Conservation (phyloP, 306 rosid species). For the Fragaria vesca region DNA sequence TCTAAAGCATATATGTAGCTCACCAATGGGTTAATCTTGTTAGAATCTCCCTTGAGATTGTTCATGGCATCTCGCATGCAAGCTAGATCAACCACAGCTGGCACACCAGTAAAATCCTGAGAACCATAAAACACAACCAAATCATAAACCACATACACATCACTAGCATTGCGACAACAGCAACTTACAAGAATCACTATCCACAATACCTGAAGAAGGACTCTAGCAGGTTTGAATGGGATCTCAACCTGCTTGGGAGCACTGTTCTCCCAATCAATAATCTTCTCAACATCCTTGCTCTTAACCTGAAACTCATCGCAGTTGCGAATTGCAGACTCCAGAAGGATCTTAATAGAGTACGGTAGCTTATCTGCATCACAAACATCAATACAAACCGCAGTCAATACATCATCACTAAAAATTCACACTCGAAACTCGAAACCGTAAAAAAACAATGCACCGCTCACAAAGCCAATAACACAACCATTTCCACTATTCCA, state of each 20-base stretch:
- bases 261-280: constrained; percentile 85
- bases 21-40: constrained; percentile 93
- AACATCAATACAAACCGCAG: constrained; percentile 14
- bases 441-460: not conserved
- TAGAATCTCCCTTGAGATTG: constrained; percentile 83
- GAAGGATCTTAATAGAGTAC: constrained; percentile 85
- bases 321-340: constrained; percentile 93
- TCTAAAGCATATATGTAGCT: constrained; percentile 19
- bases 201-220: constrained; percentile 74
- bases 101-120: constrained; percentile 98
- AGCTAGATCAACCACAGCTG: constrained; percentile 99
- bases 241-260: constrained; percentile 87
- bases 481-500: not conserved
- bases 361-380: constrained; percentile 71
- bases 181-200: constrained; percentile 12
- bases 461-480: not conserved
- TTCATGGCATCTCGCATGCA: constrained; percentile 99
- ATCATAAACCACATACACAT: constrained; percentile 1
- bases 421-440: not conserved
- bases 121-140: constrained; percentile 16
- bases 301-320: constrained; percentile 94
- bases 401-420: not conserved
- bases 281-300: constrained; percentile 76
- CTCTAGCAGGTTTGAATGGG: constrained; percentile 97
- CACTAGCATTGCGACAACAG: constrained; percentile 6